Evolutionary conservation across 345 rosid genomes (phyloP), one percentile per base, ranked within the genome.

Genomic region (Eutrema heterophyllum): DNA sequence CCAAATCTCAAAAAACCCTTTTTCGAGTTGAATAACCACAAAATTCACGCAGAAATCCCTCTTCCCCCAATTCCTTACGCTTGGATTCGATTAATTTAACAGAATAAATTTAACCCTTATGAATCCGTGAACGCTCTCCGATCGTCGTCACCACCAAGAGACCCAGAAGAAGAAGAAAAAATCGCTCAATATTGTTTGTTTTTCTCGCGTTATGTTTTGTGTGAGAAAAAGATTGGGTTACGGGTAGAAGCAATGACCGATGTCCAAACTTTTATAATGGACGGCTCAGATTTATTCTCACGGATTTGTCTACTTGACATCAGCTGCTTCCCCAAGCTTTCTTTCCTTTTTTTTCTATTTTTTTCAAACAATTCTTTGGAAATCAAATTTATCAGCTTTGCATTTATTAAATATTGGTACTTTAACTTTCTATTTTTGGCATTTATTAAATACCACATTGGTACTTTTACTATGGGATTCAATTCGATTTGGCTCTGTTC

Each of bases 171-270:
- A 15, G 29, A 21, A 41, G 53, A 35, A 36, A 33, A 45, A 9
- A 46, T 55, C 9, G 59, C 55, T 51, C 6, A 46, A 2, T 45
- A 46, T 21, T 60, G n/a, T 14, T 33, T 16, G 5, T 50, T 5
- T 67, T 9, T 52, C 16, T 30, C 7, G 55, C 61, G 68, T 68
- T 50, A 66, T 51, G 70, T 70, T 55, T 54, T 73, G 44, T 75
- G 69, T 72, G 73, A 39, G 78, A 69, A 64, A 64, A 54, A 64
- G 72, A 78, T 84, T 79, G 70, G 84, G 75, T 80, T 80, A 62
- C 69, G 64, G 71, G 76, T 27, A 64, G 72, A 77, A 71, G 67
- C 40, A 68, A 62, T 52, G 82, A 81, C 83, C 77, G 84, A 71
- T 83, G 91, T 85, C 86, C 81, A 16, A 84, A 76, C 9, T 9